A percentile compares a stretch with the other conserved stretches of the same genome.
Evolutionary conservation across 257 asterid species (phyloP).

Genomic region (Solanum phureja): DNA sequence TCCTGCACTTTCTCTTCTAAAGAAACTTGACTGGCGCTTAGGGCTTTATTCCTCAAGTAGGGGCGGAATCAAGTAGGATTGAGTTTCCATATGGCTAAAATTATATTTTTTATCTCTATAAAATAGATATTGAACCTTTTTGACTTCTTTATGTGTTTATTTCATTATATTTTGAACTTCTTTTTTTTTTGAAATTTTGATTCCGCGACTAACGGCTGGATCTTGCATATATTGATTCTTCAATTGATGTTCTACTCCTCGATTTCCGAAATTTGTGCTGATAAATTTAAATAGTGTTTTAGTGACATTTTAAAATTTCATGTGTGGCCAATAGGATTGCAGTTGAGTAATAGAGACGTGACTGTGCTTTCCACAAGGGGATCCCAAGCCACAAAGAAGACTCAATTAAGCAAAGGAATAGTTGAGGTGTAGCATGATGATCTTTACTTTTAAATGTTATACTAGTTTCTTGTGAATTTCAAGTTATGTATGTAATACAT

Average conservation of each 20-base stretch:
- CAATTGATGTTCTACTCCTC: not conserved
- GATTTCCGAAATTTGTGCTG: not conserved
- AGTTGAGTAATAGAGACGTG: not conserved
- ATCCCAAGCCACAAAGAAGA: not conserved
- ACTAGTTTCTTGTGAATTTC: not conserved
- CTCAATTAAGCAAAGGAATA: not conserved
- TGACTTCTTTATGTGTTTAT: not conserved
- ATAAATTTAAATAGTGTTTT: not conserved
- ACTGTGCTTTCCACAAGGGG: not conserved
- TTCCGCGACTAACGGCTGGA: too few relatives aligned
- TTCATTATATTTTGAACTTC: too few relatives aligned
- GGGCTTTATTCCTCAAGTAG: not conserved
- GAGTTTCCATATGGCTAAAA: not conserved
- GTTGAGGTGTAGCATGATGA: not conserved
- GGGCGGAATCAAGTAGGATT: not conserved
- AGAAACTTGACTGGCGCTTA: not conserved
- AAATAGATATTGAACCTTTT: too few relatives aligned
- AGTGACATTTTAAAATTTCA: not conserved
- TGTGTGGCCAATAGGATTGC: not conserved
- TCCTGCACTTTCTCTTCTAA: not conserved
- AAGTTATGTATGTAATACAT: too few relatives aligned
- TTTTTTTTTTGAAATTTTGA: not conserved
- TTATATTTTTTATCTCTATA: too few relatives aligned
- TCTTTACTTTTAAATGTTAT: not conserved
- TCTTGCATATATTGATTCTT: not conserved